Evolutionary conservation across 2,329 filamentous ascomycete genomes (phyloP).

Genomic region (Lasiodiplodia theobromae): DNA sequence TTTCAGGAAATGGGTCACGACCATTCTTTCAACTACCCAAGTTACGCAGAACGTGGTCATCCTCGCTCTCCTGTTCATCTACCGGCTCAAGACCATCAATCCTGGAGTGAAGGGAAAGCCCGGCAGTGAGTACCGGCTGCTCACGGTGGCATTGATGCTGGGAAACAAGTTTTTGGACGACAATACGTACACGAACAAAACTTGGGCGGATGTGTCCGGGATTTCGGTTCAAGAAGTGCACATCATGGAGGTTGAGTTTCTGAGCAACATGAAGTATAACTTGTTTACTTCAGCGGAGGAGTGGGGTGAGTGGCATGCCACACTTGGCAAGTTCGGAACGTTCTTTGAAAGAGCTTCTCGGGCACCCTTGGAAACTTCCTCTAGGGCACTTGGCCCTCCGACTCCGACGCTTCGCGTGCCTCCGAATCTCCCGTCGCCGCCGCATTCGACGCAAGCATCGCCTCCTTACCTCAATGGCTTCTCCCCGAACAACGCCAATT

Average conservation of each 20-base stretch:
- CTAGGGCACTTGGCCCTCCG: slow-evolving; percentile 43
- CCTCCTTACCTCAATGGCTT: slow-evolving; percentile 53
- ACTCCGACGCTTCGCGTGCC: slow-evolving; percentile 49
- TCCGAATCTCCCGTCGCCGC: slow-evolving; percentile 59
- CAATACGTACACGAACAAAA: slow-evolving; percentile 99
- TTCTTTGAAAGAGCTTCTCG: slow-evolving; percentile 77
- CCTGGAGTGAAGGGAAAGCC: slow-evolving; percentile 87
- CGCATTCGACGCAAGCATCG: slow-evolving; percentile 58
- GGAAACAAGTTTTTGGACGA: slow-evolving; percentile 99
- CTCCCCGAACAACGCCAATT: slow-evolving; percentile 52
- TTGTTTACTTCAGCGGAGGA: slow-evolving; percentile 84
- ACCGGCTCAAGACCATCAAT: slow-evolving; percentile 89
- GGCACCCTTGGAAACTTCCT: slow-evolving; percentile 50
- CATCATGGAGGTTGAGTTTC: slow-evolving; percentile 99
- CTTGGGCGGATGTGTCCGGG: slow-evolving; percentile 96
- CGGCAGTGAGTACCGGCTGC: slow-evolving; percentile 89
- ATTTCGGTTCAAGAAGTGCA: slow-evolving; percentile 96
- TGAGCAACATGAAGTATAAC: slow-evolving; percentile 98
- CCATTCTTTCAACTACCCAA: slow-evolving; percentile 89
- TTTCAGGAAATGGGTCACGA: slow-evolving; percentile 93
- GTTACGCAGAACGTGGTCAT: slow-evolving; percentile 96
- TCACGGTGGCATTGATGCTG: slow-evolving; percentile 96
- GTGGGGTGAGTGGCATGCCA: slow-evolving; percentile 87
- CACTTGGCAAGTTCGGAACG: slow-evolving; percentile 80
- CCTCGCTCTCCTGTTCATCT: slow-evolving; percentile 88